Evolutionary conservation across 2,329 filamentous ascomycete genomes (phyloP), one percentile per base, ranked within the genome.

Genomic region (Rosellinia necatrix): DNA sequence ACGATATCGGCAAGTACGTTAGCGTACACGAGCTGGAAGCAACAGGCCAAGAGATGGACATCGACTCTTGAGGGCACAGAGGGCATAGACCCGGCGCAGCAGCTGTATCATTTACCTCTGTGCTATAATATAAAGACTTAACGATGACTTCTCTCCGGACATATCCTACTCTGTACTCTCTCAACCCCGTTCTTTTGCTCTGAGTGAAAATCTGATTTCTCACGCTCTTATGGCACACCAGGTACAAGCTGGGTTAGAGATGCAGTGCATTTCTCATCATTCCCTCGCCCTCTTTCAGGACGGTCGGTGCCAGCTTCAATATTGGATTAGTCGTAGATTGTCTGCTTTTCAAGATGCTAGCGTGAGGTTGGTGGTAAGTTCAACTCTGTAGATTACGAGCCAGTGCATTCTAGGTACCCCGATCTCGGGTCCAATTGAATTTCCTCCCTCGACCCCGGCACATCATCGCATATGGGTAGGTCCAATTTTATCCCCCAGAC

Each of bases 1-100:
- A 93, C 74, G 91, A 99, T 69, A 89, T 99, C 69, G 89, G 89
- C 73, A 93, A 96, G 74, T 97, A 94, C 75, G 88, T 97, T 56
- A 96, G 89, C 25, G 89, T 99, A 56, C 87, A 96, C 68, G 92
- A 97, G 73, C 75, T 96, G 7, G 66, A 67, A 68, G 83, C 87
- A 53, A 82, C 86, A 52, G 85, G 88, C 61, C 83, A 83, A 46
- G 86, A 89, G 71, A 89, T 89, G 86, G 86, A 89, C 66, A 78
- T 89, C 41, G 86, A 89, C 71, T 76, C 79, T 69, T 88, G 76
- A 73, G 21, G 46, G 32, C 22, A 49, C n/a, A 24, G 25, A 52
- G 27, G n/a, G n/a, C 37, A 49, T 52, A 49, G 52, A 49, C 5
- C 15, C 21, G 17, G 22, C 24, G 30, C 42, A 12, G 47, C 43